Conservation (phyloP, 1,139 yeast genomes). For the Saccharomycopsis phalli region DNA sequence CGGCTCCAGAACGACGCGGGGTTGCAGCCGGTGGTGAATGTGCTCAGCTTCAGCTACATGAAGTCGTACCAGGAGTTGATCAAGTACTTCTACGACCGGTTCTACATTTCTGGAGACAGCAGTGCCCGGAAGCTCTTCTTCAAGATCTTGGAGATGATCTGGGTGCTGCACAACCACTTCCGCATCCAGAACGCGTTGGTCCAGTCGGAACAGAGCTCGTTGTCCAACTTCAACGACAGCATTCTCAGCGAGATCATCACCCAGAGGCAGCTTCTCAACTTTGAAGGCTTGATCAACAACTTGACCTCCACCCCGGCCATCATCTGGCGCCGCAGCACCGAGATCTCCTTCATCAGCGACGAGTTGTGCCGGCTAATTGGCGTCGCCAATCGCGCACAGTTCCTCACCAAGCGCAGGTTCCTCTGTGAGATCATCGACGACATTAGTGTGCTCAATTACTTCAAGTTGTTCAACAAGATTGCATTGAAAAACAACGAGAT, state of each 20-base stretch:
- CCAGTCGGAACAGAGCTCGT: slow-evolving; percentile 17
- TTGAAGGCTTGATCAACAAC: slow-evolving; percentile 39
- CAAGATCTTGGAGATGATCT: slow-evolving; percentile 19
- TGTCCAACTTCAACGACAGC: slow-evolving; percentile 16
- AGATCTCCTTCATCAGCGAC: slow-evolving; percentile 60
- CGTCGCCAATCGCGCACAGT: slow-evolving; percentile 25
- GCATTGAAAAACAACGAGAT: slow-evolving; percentile 31
- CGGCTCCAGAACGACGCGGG: slow-evolving; percentile 6
- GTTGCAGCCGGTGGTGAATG: slow-evolving; percentile 11
- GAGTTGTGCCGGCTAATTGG: slow-evolving; percentile 62
- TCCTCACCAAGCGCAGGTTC: slow-evolving; percentile 38
- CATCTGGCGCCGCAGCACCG: slow-evolving; percentile 74
- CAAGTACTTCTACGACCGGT: slow-evolving; percentile 19
- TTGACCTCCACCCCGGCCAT: slow-evolving; percentile 61
- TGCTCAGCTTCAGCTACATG: slow-evolving; percentile 18
- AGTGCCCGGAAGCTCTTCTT: slow-evolving; percentile 17
- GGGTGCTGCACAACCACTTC: slow-evolving; percentile 19
- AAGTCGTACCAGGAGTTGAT: slow-evolving; percentile 19
- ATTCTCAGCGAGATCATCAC: slow-evolving; percentile 60
- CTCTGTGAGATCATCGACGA: slow-evolving; percentile 85
- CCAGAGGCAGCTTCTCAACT: slow-evolving; percentile 59
- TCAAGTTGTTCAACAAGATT: slow-evolving; percentile 55
- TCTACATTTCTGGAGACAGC: slow-evolving; percentile 8
- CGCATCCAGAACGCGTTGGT: slow-evolving; percentile 19
- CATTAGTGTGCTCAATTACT: slow-evolving; percentile 73